Base-by-base conservation (phyloP, 768 basidiomycete genomes). In the Steccherinum ochraceum region DNA sequence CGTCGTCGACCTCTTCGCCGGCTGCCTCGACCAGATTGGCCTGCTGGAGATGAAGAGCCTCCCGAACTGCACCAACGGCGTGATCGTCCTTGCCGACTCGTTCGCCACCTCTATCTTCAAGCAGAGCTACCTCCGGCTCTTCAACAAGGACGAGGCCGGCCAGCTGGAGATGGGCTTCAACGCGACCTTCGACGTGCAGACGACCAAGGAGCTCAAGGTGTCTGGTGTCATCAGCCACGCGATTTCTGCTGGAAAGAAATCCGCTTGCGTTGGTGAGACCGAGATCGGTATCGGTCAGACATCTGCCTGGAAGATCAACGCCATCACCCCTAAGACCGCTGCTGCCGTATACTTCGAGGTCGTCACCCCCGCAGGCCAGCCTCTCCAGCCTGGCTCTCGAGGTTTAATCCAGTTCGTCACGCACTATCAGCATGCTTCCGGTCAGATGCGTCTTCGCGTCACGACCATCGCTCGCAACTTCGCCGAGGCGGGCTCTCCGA, bases 251-350 rank as follows among this genome's bases (percentile, higher is more conserved):
- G 94, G 89, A 57, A 99, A 98, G 72, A 97, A 98, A 66, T 93
- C 93, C 0, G 83, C 81, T 0, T 96, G 91, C 61, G 96, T 99
- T 16, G 96, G 95, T 53, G 96, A 99, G 72, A 98, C 96, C 0
- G 96, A 98, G 67, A 98, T 99, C 52, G 96, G 96, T 64, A 95
- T 99, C 54, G 95, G 94, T 25, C 91, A 94, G 65, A 99, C 96
- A 0, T 96, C 95, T 10, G 95, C 93, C 1, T 99, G 96, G 96
- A 96, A 92, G 70, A 80, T 98, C 59, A 96, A 95, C 71, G 77
- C 84, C 47, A 79, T 99, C 56, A 91, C 82, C 0, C 92, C 93
- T 3, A 85, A 78, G 50, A 92, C 93, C 1, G 84, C 95, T 1
- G 79, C 86, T 45, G 95, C 84, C 24, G 92, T 95, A 27, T 99